A percentile compares a stretch with the other conserved stretches of the same genome.
These are phyloP conservation scores for Agastache rugosa DNA, from an alignment of 257 asterid species.

Conservation along the genomic window DNA sequence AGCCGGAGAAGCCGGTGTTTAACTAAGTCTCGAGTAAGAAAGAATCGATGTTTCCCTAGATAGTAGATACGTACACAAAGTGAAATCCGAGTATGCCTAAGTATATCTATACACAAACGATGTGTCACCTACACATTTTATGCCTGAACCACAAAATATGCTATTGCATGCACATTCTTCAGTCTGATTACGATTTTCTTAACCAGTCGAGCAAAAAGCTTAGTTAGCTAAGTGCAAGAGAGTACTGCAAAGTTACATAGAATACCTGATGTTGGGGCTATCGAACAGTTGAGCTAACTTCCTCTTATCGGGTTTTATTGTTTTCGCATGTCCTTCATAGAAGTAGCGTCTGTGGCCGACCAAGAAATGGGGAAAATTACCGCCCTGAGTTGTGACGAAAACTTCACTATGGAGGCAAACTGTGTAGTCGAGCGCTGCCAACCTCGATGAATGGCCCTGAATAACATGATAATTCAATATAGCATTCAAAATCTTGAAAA, in stretches of 20 bases:
- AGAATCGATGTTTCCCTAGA: neutral
- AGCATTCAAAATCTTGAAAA: neutral
- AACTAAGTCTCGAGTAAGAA: neutral
- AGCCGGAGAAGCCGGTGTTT: neutral
- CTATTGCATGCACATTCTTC: too few species aligned
- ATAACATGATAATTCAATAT: slow-evolving; percentile 24
- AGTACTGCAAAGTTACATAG: neutral
- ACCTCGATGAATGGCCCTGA: slow-evolving; percentile 93
- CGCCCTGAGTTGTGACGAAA: slow-evolving; percentile 94
- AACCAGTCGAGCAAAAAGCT: neutral
- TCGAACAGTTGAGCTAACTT: slow-evolving; percentile 85
- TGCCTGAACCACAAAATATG: too few species aligned
- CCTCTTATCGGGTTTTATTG: slow-evolving; percentile 94
- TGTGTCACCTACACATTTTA: too few species aligned
- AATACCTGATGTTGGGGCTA: slow-evolving; percentile 77
- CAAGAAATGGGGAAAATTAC: slow-evolving; percentile 98
- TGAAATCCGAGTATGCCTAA: neutral
- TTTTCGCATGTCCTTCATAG: slow-evolving; percentile 83
- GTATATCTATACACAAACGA: neutral
- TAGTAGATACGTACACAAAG: neutral
- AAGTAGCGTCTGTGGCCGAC: slow-evolving; percentile 94
- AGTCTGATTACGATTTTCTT: neutral
- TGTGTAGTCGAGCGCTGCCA: slow-evolving; percentile 98
- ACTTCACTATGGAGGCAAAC: slow-evolving; percentile 97
- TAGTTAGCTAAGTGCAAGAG: slow-evolving; percentile 2